Percentiles rank a stretch among this genome's conserved stretches.
Evolutionary conservation across 176 grass and related monocot species (phyloP).

Genomic region (Raddia guianensis): DNA sequence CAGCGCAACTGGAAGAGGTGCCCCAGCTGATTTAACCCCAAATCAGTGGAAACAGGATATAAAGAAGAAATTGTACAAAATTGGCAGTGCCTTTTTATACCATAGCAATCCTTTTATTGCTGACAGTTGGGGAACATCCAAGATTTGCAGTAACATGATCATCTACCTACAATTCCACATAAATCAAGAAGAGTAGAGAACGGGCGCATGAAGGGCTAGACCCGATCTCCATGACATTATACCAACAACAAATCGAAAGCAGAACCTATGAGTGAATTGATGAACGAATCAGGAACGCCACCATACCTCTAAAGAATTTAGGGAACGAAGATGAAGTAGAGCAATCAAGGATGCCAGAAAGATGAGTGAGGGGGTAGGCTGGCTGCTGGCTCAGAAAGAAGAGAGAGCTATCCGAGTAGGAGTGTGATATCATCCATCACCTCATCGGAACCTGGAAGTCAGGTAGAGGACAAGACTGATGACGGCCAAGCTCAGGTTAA

Average conservation of each 20-base stretch:
- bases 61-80: neutral
- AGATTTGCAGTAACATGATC: conserved; percentile 34
- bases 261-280: conserved; percentile 3
- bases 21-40: conserved; percentile 5
- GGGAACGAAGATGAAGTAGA: neutral
- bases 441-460: neutral
- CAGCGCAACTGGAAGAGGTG: neutral
- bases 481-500: neutral
- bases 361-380: neutral
- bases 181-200: conserved; percentile 21
- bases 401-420: neutral
- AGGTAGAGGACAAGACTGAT: conserved; percentile 28
- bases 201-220: neutral
- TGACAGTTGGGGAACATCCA: conserved; percentile 36
- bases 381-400: neutral
- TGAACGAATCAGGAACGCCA: conserved; percentile 16
- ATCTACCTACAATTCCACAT: conserved; percentile 4
- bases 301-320: conserved; percentile 34
- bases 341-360: neutral
- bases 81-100: neutral
- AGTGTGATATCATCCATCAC: conserved; percentile 24
- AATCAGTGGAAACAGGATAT: neutral
- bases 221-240: neutral
- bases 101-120: conserved; percentile 8
- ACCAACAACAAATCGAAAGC: conserved; percentile 14